Evolutionary conservation across 1,284 basidiomycete genomes (phyloP), one percentile per base, ranked within the genome.

Genomic region (Ustilago cynodontis): DNA sequence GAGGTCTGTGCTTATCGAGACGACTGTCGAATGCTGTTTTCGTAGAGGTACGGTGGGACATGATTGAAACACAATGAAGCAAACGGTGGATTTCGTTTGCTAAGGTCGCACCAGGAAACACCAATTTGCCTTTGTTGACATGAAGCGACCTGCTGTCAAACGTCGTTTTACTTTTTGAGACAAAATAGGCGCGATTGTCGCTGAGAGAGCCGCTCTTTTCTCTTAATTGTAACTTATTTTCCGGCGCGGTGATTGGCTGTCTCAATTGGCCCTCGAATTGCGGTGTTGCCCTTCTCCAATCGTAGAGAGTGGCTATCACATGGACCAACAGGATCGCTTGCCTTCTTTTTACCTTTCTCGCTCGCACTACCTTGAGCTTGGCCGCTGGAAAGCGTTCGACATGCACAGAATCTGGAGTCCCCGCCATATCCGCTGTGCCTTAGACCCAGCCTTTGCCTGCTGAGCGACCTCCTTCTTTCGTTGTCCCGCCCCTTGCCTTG

Each of bases 341-440:
- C 47, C 26, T 28, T 49, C 20, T 9, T 14, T 24, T 9, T 13
- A 13, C 14, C 47, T 26, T 11, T 24, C 24, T 24, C 5, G 22
- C 24, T 49, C 47, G 47, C 47, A 49, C 28, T 8, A 49, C 24
- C 16, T 26, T 7, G 7, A 24, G 16, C 24, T 49, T 49, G 47
- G 28, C 26, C 47, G 22, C 14, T n/a, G 47, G 24, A 26, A 24
- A 16, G 10, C n/a, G 24, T 7, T 24, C 33, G 18, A 35, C 24
- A 39, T 54, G 35, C 52, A 39, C 5, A 3, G 7, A n/a, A 22
- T 47, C 20, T 61, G 59, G 59, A 54, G 59, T 41, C 59, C 59
- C 59, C 51, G 41, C 59, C 59, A 61, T 35, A 45, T 35, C 58
- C 49, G 49, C 43, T 24, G 51, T 33, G 35, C 33, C 41, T 11